phyloP scores from a whole-genome alignment of 1,284 basidiomycete genomes.

The Austroboletus niveus region DNA sequence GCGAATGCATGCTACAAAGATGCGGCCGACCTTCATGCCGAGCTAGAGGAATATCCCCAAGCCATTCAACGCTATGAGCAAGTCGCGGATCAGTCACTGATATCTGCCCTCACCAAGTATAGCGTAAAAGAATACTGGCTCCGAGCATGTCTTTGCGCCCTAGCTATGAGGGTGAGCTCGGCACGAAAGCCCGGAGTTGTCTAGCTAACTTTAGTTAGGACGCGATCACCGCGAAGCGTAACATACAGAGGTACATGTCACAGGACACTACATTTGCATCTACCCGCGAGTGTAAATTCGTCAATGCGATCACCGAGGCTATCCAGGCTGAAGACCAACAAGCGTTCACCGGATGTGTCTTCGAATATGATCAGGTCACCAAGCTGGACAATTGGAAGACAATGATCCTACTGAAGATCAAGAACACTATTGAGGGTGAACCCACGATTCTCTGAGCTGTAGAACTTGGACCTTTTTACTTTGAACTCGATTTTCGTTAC shows the following conservation, averaged over 20 bases:
- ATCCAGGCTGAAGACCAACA: slow-evolving; percentile 80
- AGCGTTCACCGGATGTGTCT: slow-evolving; percentile 75
- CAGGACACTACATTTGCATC: slow-evolving; percentile 81
- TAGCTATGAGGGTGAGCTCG: slow-evolving; percentile 79
- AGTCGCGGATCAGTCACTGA: slow-evolving; percentile 85
- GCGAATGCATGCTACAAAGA: slow-evolving; percentile 96
- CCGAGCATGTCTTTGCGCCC: slow-evolving; percentile 81
- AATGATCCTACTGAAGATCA: slow-evolving; percentile 82
- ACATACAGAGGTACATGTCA: slow-evolving; percentile 70
- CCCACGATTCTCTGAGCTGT: slow-evolving; percentile 36
- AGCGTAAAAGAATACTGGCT: slow-evolving; percentile 99
- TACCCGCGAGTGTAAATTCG: slow-evolving; percentile 89
- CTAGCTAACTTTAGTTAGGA: slow-evolving; percentile 54
- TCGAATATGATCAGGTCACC: slow-evolving; percentile 84
- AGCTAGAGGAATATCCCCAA: slow-evolving; percentile 80
- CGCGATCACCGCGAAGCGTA: slow-evolving; percentile 78
- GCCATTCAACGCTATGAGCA: slow-evolving; percentile 90
- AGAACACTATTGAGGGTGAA: slow-evolving; percentile 72
- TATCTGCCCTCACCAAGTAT: slow-evolving; percentile 91
- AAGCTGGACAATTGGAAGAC: slow-evolving; percentile 97
- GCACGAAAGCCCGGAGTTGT: not conserved
- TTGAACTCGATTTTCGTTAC: not conserved
- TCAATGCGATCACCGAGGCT: slow-evolving; percentile 73
- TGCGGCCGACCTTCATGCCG: slow-evolving; percentile 92
- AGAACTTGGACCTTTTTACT: not conserved